Base-by-base conservation (phyloP, 352 stramenopile genomes). In the Globisporangium paroecandrum region DNA sequence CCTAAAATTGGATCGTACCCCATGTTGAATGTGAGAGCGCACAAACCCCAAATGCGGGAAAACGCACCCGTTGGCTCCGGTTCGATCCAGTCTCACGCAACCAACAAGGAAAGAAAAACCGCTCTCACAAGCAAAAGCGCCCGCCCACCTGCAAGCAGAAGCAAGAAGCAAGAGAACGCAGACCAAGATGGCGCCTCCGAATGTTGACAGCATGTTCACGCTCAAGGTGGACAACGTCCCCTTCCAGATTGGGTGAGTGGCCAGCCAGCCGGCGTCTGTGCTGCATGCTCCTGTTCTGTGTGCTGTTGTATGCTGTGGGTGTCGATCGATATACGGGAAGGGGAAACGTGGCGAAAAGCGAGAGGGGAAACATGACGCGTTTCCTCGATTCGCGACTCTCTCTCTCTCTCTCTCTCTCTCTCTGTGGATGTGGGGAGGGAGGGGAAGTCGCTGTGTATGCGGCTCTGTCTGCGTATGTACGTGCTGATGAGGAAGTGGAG, bases 221-320 rank as follows among this genome's bases (percentile, higher is more conserved):
- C 87, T 94, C 68, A 94, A 95, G 79, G 85, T 95, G 73, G 89
- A 96, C 81, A 96, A 96, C 73, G 85, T 96, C 57, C 82, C 86
- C 15, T 94, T 89, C 76, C 71, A 87, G 71, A 81, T 86, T 58
- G 82, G 78, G 83, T 91, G 70, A 67, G 80, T 80, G 36, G 3
- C 25, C 36, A 4, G 15, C 13, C 38, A 4, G 4, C 13, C 38
- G 15, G 13, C 38, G 10, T 34, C 41, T 66, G 54, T 27, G 25
- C 25, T 27, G 1, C 25, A 27, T 56, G 62, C 8, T 60, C 20
- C 27, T 27, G 38, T 18, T 68, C 36, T 43, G 36, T 43, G 36
- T 43, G 36, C 12, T 0, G 29, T 34, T 53, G 32, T 60, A 4
- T 60, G 47, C 43, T 57, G 59, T 1, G 41, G 9, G 15, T 46